Conservation (phyloP, 2,329 filamentous ascomycete genomes). For the Trichoderma koningiopsis region DNA sequence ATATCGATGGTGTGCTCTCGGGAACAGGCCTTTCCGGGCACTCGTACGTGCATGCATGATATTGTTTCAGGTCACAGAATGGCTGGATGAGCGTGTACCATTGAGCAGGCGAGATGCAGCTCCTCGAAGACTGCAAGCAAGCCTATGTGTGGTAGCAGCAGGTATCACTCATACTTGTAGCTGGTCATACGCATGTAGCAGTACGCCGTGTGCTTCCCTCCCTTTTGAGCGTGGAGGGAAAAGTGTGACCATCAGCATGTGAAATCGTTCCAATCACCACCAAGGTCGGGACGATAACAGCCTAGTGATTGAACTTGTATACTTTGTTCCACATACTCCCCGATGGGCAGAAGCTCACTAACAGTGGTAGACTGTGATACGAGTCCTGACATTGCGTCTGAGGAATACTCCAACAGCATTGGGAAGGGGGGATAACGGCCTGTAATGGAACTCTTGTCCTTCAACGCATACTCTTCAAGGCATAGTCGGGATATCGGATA, state of each 20-base stretch:
- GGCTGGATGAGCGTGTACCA: slow-evolving; percentile 1
- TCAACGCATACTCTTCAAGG: background rate
- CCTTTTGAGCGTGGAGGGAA: background rate
- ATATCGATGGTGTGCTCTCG: slow-evolving; percentile 2
- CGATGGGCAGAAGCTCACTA: background rate
- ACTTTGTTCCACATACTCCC: background rate
- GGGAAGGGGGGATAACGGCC: too few relatives aligned
- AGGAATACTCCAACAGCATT: background rate
- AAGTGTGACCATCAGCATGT: background rate
- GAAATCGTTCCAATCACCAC: background rate
- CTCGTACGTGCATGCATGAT: slow-evolving; percentile 16
- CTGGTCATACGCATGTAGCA: background rate
- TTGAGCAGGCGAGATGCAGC: slow-evolving; percentile 1
- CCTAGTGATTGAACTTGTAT: background rate
- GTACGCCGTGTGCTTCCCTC: background rate
- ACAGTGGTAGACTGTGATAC: background rate
- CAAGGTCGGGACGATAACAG: background rate
- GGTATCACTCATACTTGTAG: background rate
- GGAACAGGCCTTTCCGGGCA: background rate
- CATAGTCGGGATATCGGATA: background rate
- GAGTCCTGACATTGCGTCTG: background rate
- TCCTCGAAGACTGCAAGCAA: background rate
- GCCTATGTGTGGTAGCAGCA: background rate
- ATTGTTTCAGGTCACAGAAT: slow-evolving; percentile 6
- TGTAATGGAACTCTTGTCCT: background rate